Evolutionary conservation across 1,284 basidiomycete genomes (phyloP), one percentile per base, ranked within the genome.

Genomic region (Macrocybe sp.): DNA sequence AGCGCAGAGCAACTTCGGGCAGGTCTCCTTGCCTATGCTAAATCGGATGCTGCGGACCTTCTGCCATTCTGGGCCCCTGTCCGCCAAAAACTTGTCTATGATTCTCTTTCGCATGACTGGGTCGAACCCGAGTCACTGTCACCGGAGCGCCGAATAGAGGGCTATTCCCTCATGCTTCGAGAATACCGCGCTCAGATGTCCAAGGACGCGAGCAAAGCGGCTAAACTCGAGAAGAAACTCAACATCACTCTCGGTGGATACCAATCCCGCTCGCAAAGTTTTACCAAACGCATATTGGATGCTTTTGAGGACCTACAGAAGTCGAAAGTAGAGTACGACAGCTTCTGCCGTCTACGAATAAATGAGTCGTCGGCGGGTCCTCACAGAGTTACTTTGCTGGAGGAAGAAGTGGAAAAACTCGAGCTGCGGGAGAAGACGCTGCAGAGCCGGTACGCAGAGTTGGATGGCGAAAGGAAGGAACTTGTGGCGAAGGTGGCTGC

Each of bases 151-250:
- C 79, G 87, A 6, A 68, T 84, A 31, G 75, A 75, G 1, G 92
- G 91, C 0, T 86, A 89, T 58, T 63, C 70, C 0, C 62, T 74
- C 6, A 68, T 86, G 42, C 72, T 98, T 46, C 74, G 80, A 8
- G 71, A 81, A 37, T 75, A 76, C 47, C 80, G 85, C 22, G 83
- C 84, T n/a, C 67, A 70, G 40, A 92, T 99, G 85, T 69, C 82
- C n/a, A 82, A 80, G 58, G 88, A 92, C 59, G 91, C 92, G 0
- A 78, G 74, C 41, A 89, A 87, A 59, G 87, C 90, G 0, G 69
- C 80, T 37, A 99, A 98, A 70, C 66, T 78, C 4, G 97, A 99
- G 73, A 97, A 96, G 79, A 95, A 93, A 66, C 80, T 99, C 12
- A 79, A 74, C 9, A 83, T 96, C 54, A 79, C 83, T 16, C 78